These are phyloP conservation scores for Atkinsonella hypoxylon DNA, from an alignment of 2,329 filamentous ascomycete genomes.

Conservation along the genomic window DNA sequence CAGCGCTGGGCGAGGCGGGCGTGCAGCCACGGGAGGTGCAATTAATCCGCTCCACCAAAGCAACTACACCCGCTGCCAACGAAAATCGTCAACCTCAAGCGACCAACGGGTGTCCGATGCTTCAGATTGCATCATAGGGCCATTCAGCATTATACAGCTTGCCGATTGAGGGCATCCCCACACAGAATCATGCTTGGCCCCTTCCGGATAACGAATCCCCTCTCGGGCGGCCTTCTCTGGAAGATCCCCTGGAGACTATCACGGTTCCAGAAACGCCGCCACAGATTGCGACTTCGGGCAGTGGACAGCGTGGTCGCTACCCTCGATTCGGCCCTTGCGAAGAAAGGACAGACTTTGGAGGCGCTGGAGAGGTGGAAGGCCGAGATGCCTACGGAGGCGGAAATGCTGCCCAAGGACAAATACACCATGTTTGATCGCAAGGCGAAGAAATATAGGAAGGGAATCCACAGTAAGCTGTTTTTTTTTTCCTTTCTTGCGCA, in stretches of 20 bases:
- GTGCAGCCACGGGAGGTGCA: not conserved
- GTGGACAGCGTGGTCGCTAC: slow-evolving; percentile 84
- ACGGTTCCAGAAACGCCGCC: slow-evolving; percentile 76
- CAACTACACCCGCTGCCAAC: no score
- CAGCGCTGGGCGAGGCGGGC: not conserved
- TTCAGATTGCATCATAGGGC: not conserved
- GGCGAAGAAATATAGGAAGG: slow-evolving; percentile 90
- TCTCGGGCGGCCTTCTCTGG: slow-evolving; percentile 78
- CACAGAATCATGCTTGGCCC: slow-evolving; percentile 59
- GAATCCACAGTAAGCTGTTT: slow-evolving; percentile 82
- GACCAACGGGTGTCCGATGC: not conserved
- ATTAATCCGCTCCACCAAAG: slow-evolving; percentile 5
- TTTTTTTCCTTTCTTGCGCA: not conserved
- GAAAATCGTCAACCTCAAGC: no score
- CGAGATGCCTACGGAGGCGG: slow-evolving; percentile 89
- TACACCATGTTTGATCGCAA: slow-evolving; percentile 97
- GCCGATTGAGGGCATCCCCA: slow-evolving; percentile 3
- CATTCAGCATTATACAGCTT: not conserved
- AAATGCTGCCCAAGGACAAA: slow-evolving; percentile 95
- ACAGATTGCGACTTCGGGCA: slow-evolving; percentile 67
- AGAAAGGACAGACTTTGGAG: slow-evolving; percentile 60
- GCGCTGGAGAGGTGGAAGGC: slow-evolving; percentile 82
- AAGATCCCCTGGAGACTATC: slow-evolving; percentile 97
- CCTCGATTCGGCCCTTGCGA: slow-evolving; percentile 64
- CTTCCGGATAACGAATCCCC: slow-evolving; percentile 65